phyloP scores from a whole-genome alignment of 2,329 filamentous ascomycete species.

The Scedosporium aurantiacum region DNA sequence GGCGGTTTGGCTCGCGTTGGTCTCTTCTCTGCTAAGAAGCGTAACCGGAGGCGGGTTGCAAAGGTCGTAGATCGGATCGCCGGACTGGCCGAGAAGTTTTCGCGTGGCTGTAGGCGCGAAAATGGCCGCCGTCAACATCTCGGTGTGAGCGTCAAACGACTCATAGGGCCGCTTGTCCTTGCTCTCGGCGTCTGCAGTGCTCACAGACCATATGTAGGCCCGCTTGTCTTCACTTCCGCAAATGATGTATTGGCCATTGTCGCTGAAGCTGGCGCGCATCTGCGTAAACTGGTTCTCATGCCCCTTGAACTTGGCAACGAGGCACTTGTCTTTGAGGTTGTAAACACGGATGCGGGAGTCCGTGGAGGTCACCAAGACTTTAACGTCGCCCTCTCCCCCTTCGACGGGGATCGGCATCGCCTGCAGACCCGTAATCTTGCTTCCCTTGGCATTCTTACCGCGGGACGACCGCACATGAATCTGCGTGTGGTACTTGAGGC shows the following conservation, averaged over 20 bases:
- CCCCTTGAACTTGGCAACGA: slow-evolving; percentile 85
- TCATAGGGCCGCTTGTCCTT: slow-evolving; percentile 77
- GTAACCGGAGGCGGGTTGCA: slow-evolving; percentile 91
- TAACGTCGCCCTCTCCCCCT: slow-evolving; percentile 51
- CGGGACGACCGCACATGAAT: slow-evolving; percentile 88
- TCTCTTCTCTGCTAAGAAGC: slow-evolving; percentile 63
- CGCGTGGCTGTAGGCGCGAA: slow-evolving; percentile 73
- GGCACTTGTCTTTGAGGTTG: slow-evolving; percentile 69
- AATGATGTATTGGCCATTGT: slow-evolving; percentile 76
- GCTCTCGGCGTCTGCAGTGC: slow-evolving; percentile 46
- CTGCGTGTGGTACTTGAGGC: slow-evolving; percentile 70
- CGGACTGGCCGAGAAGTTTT: slow-evolving; percentile 66
- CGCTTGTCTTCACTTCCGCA: slow-evolving; percentile 88
- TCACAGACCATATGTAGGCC: slow-evolving; percentile 78
- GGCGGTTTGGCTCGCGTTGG: slow-evolving; percentile 28
- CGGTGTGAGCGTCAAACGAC: slow-evolving; percentile 80
- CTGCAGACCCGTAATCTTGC: slow-evolving; percentile 93
- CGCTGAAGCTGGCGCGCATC: slow-evolving; percentile 79
- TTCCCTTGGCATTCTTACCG: slow-evolving; percentile 89
- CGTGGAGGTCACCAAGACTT: slow-evolving; percentile 85
- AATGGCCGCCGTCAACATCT: slow-evolving; percentile 79
- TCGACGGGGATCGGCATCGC: slow-evolving; percentile 47
- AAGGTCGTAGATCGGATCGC: slow-evolving; percentile 89
- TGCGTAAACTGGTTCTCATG: slow-evolving; percentile 85
- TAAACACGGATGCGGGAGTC: slow-evolving; percentile 88